Base-by-base conservation (phyloP, 768 basidiomycete genomes). In the Suillus lakei region DNA sequence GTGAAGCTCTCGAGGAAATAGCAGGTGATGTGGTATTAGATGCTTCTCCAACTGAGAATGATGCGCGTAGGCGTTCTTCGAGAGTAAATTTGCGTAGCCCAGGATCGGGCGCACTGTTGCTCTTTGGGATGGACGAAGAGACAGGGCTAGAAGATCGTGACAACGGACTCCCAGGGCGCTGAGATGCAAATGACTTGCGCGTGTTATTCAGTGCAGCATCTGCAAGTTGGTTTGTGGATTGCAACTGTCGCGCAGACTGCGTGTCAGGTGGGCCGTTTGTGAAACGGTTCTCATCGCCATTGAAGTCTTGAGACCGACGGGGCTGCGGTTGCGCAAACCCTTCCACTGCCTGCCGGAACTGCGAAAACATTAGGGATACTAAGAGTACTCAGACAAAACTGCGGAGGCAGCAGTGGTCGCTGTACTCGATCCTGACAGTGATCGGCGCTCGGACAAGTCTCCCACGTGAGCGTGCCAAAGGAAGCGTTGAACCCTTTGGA, bases 21-120 rank as follows among this genome's bases (percentile, higher is more conserved):
- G 74, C 72, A 6, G 85, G 80, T 0, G 87, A 81, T 28, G 77
- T 79, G 23, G 76, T 66, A 63, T 75, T 79, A 10, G 86, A 85
- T 15, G 82, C 78, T 23, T 92, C 91, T 23, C 84, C 86, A 60
- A 84, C 82, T 26, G 84, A 82, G 69, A 88, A 84, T 32, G 80
- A 85, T 48, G 91, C 88, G 53, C 89, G 85, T n/a, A 94, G 79
- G 53, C 93, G 83, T 64, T 94, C 92, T 76, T 94, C 93, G 2
- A 94, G 80, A 28, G 84, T 90, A 9, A 84, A 81, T 72, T 91
- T 90, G 54, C 81, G 77, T 59, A 73, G 61, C 21, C 74, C 73
- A 34, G 70, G 58, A 30, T 78, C 74, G 10, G 64, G 43, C 7
- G 43, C 28, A 48, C 44, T 28, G 10, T 61, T 32, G 28, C 60